These are phyloP conservation scores for Plasmodium inui DNA, from an alignment of 169 alveolate species.

Conservation along the genomic window DNA sequence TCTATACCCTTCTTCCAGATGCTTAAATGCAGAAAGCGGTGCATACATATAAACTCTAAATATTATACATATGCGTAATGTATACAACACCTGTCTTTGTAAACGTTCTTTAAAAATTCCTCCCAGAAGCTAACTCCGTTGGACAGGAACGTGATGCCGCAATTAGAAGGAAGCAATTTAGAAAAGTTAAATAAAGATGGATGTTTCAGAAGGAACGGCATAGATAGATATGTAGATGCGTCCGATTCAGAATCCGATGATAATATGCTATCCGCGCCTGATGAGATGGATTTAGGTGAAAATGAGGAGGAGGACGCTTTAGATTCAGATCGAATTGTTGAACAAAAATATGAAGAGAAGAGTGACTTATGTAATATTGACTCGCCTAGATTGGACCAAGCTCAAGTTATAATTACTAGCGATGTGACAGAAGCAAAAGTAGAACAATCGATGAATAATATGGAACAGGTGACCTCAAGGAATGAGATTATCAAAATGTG, in stretches of 20 bases:
- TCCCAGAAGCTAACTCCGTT: neutral
- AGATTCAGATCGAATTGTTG: neutral
- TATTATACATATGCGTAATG: too few species aligned
- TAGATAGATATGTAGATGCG: too few species aligned
- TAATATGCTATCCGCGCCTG: neutral
- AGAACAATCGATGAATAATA: neutral
- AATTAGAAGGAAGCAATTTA: conserved; percentile 12
- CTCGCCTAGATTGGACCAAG: neutral
- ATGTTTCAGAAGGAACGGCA: too few species aligned
- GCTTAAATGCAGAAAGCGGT: too few species aligned
- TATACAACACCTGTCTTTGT: too few species aligned
- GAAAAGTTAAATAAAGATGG: too few species aligned
- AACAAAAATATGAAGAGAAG: neutral
- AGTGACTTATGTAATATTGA: too few species aligned
- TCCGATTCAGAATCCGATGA: neutral
- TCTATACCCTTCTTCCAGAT: too few species aligned
- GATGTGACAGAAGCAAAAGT: neutral
- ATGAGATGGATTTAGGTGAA: neutral
- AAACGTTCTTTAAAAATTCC: too few species aligned
- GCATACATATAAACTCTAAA: too few species aligned
- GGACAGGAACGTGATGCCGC: neutral
- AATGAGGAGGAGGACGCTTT: neutral
- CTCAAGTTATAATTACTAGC: neutral
- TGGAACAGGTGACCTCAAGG: neutral
- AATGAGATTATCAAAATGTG: neutral